These are phyloP conservation scores for Rhizophlyctis rosea DNA, from an alignment of 192 early-diverging fungal species.

Conservation along the genomic window DNA sequence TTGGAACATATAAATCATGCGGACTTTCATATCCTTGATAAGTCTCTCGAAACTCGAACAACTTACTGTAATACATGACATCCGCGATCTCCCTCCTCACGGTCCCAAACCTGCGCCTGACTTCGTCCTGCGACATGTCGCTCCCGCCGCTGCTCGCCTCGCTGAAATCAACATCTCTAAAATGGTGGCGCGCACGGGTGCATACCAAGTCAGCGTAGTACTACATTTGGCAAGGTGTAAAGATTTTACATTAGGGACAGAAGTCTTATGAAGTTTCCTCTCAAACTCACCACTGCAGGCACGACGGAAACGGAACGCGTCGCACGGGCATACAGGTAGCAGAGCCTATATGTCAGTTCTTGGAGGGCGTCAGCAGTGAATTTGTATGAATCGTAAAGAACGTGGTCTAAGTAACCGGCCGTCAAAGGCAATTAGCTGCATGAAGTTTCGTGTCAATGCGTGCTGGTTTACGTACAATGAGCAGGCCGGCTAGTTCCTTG, in stretches of 20 bases:
- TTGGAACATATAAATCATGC: too few species aligned
- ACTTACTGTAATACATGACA: too few species aligned
- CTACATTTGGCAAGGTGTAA: too few species aligned
- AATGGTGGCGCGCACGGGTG: constrained; percentile 43
- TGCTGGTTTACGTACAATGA: constrained; percentile 49
- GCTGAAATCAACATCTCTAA: constrained; percentile 22
- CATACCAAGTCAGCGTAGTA: constrained; percentile 90
- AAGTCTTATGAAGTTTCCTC: too few species aligned
- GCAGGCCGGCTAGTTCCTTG: constrained; percentile 86
- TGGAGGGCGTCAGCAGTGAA: constrained; percentile 78
- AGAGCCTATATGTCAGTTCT: constrained; percentile 77
- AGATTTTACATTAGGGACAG: too few species aligned
- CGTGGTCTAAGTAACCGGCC: constrained; percentile 47
- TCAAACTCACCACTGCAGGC: too few species aligned
- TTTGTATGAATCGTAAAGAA: constrained; percentile 79
- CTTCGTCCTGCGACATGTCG: too few species aligned
- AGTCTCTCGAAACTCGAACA: too few species aligned
- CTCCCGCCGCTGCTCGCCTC: too few species aligned
- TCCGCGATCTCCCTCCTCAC: too few species aligned
- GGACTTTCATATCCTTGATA: too few species aligned
- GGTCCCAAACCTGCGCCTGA: too few species aligned
- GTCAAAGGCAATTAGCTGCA: neutral
- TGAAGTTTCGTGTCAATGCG: neutral
- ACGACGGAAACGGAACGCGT: constrained; percentile 84
- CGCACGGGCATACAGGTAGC: constrained; percentile 75